Conservation (phyloP, 2,329 filamentous ascomycete species). For the Aspergillus amoenus region DNA sequence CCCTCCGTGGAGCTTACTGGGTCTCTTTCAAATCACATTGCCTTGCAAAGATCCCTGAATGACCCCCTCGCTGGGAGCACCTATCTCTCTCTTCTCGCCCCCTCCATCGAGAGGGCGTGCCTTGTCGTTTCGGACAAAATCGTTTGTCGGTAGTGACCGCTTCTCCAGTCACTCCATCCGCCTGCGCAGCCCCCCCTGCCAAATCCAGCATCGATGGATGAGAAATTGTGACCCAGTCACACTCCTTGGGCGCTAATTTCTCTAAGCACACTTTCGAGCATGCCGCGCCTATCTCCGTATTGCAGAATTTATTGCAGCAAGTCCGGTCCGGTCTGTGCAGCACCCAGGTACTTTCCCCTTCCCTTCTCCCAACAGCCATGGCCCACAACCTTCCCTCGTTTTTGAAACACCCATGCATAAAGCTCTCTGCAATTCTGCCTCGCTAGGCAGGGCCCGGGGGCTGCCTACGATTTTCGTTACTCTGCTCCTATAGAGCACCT, state of each 20-base stretch:
- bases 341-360: constrained; percentile 8
- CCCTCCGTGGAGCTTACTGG: constrained; percentile 11
- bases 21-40: constrained; percentile 2
- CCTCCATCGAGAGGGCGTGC: constrained; percentile 2
- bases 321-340: constrained; percentile 23
- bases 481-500: constrained; percentile 26
- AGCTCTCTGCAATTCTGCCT: constrained; percentile 35
- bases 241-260: constrained; percentile 31
- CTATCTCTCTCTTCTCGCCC: background rate
- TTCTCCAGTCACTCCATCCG: constrained; percentile 15
- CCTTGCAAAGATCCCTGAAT: constrained; percentile 5
- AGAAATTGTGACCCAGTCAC: constrained; percentile 22
- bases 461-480: constrained; percentile 25
- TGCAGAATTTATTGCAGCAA: constrained; percentile 32
- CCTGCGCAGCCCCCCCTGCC: constrained; percentile 8
- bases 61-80: constrained; percentile 4
- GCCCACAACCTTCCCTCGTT: constrained; percentile 14
- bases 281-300: constrained; percentile 24
- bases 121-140: constrained; percentile 11
- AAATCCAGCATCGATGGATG: constrained; percentile 20
- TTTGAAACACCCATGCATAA: constrained; percentile 25
- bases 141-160: constrained; percentile 14
- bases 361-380: constrained; percentile 17
- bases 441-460: constrained; percentile 31
- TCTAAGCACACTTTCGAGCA: constrained; percentile 22